Conservation (phyloP, 148 eudicot species). For the Rhododendron vialii region DNA sequence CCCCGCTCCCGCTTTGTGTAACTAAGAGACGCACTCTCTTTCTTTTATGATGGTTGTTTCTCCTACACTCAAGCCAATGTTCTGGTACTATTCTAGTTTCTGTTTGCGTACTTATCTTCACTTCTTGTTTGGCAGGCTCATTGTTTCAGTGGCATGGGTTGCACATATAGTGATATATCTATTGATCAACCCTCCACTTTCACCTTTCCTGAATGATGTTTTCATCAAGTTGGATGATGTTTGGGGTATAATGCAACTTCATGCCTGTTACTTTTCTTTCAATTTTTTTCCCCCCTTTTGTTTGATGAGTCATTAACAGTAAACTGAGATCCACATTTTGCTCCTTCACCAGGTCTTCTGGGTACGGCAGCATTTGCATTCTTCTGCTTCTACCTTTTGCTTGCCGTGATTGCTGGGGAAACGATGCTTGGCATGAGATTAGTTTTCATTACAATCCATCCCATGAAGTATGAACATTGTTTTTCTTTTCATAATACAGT, state of each 20-base stretch:
- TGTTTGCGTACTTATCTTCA: background rate
- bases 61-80: background rate
- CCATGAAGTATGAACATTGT: conserved; percentile 71
- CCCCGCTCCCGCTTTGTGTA: too few relatives aligned
- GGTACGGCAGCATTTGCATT: conserved; percentile 98
- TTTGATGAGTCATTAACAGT: conserved; percentile 3
- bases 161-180: conserved; percentile 89
- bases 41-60: background rate
- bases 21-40: background rate
- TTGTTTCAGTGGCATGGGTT: conserved; percentile 97
- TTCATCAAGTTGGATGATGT: conserved; percentile 85
- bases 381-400: conserved; percentile 96
- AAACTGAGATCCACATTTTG: conserved; percentile 11
- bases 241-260: conserved; percentile 57
- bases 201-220: conserved; percentile 81
- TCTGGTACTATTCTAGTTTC: background rate
- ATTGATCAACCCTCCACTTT: conserved; percentile 84
- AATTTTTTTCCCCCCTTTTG: background rate
- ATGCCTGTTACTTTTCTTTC: background rate
- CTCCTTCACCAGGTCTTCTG: conserved; percentile 66
- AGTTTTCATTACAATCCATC: conserved; percentile 95
- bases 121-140: conserved; percentile 55
- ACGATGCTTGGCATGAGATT: conserved; percentile 92
- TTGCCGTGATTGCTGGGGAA: conserved; percentile 94
- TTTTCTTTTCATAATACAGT: background rate